Conservation (phyloP, 805 yeast genomes). For the Candida incommunis region DNA sequence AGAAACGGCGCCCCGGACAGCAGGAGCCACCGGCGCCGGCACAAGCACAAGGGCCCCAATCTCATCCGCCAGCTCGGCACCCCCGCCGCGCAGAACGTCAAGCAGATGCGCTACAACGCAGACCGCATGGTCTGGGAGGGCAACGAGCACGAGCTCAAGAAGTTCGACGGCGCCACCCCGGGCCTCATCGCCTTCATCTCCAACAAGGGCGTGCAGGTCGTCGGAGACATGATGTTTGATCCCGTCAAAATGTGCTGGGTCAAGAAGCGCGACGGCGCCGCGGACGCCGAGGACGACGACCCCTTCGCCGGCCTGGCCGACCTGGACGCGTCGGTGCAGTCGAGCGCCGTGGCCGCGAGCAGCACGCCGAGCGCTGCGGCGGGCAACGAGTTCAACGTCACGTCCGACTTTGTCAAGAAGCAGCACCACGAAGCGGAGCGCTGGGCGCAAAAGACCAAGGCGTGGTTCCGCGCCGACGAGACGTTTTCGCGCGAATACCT, state of each 20-base stretch:
- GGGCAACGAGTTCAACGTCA: conserved; percentile 21
- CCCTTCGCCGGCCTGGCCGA: conserved; percentile 41
- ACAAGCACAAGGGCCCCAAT: conserved; percentile 6
- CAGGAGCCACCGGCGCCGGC: no score
- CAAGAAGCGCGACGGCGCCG: no score
- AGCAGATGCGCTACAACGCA: conserved; percentile 41
- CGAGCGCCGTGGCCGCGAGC: not conserved
- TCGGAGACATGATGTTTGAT: conserved; percentile 48
- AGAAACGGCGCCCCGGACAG: not conserved
- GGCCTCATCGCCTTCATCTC: conserved; percentile 23
- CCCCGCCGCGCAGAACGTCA: conserved; percentile 7
- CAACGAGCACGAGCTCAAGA: conserved; percentile 40
- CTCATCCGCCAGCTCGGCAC: conserved; percentile 12
- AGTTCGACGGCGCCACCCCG: conserved; percentile 30
- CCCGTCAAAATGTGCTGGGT: conserved; percentile 45
- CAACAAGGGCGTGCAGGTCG: conserved; percentile 27
- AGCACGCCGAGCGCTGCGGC: conserved; percentile 14
- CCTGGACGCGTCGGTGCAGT: conserved; percentile 15
- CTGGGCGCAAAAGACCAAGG: conserved; percentile 20
- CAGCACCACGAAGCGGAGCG: conserved; percentile 21
- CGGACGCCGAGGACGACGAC: conserved; percentile 20
- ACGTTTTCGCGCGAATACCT: conserved; percentile 15
- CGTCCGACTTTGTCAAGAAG: conserved; percentile 13
- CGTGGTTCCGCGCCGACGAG: conserved; percentile 20
- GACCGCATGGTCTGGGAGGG: conserved; percentile 46